These are phyloP conservation scores for Trichoderma pleuroti DNA, from an alignment of 2,329 filamentous ascomycete species.

Conservation along the genomic window DNA sequence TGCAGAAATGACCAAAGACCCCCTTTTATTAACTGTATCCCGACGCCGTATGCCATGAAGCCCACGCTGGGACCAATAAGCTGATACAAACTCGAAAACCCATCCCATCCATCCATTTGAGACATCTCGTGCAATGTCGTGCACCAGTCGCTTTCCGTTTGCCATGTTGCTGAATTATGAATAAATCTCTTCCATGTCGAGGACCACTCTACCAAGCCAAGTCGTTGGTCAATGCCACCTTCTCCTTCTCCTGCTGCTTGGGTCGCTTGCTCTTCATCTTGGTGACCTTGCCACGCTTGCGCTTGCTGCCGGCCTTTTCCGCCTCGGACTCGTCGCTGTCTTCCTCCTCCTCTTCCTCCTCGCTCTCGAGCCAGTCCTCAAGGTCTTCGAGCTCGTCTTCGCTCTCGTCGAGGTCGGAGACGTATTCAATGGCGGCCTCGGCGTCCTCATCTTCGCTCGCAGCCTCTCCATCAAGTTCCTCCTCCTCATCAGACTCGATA, in stretches of 20 bases:
- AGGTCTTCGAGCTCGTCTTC: slow-evolving; percentile 76
- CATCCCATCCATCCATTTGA: not conserved
- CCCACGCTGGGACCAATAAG: not conserved
- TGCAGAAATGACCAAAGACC: not conserved
- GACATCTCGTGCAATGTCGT: not conserved
- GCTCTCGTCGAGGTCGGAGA: slow-evolving; percentile 83
- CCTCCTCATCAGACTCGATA: slow-evolving; percentile 68
- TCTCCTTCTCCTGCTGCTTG: slow-evolving; percentile 61
- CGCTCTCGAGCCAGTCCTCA: slow-evolving; percentile 88
- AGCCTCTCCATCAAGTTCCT: slow-evolving; percentile 66
- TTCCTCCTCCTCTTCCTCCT: slow-evolving; percentile 55
- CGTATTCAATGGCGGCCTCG: slow-evolving; percentile 81
- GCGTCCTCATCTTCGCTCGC: slow-evolving; percentile 68
- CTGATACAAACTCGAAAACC: slow-evolving; percentile 13
- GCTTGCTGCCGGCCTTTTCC: slow-evolving; percentile 54
- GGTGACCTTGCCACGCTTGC: slow-evolving; percentile 48
- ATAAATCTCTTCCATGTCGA: not conserved
- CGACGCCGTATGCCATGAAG: slow-evolving; percentile 16
- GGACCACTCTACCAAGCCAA: slow-evolving; percentile 36
- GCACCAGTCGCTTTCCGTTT: not conserved
- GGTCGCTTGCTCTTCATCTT: slow-evolving; percentile 45
- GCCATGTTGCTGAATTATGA: slow-evolving; percentile 1
- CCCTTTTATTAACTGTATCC: slow-evolving; percentile 8
- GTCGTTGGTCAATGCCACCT: slow-evolving; percentile 42
- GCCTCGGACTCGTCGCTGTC: slow-evolving; percentile 56